phyloP scores from a whole-genome alignment of 2,329 filamentous ascomycete genomes.

The Teratosphaeria gauchensis region DNA sequence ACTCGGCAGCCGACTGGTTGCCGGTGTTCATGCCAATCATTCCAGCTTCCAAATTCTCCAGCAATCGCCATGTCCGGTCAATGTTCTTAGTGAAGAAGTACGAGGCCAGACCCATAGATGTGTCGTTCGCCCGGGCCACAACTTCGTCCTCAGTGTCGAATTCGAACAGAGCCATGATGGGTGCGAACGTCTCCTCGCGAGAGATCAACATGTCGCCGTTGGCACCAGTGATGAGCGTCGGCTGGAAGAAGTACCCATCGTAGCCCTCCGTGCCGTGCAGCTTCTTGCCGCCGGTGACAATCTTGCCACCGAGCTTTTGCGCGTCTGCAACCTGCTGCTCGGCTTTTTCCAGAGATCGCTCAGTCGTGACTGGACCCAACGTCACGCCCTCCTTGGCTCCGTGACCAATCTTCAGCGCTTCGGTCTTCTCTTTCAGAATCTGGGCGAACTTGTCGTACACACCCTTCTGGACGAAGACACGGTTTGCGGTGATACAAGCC shows the following conservation, averaged over 20 bases:
- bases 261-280: slow-evolving; percentile 30
- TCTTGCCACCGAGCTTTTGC: slow-evolving; percentile 49
- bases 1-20: slow-evolving; percentile 56
- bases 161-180: slow-evolving; percentile 52
- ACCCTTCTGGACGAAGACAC: slow-evolving; percentile 54
- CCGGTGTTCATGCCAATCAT: slow-evolving; percentile 53
- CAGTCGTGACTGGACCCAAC: slow-evolving; percentile 52
- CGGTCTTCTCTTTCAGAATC: slow-evolving; percentile 43
- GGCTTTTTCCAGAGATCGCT: slow-evolving; percentile 47
- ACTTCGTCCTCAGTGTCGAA: slow-evolving; percentile 59
- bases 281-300: slow-evolving; percentile 52
- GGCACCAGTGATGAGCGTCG: slow-evolving; percentile 53
- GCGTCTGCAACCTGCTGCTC: slow-evolving; percentile 51
- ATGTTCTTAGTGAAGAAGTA: slow-evolving; percentile 62
- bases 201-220: slow-evolving; percentile 48
- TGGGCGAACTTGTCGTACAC: slow-evolving; percentile 54
- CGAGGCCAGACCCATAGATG: slow-evolving; percentile 54
- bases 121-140: slow-evolving; percentile 50
- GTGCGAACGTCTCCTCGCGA: slow-evolving; percentile 56
- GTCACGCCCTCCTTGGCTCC: slow-evolving; percentile 48
- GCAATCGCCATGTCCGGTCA: slow-evolving; percentile 54
- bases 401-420: slow-evolving; percentile 51
- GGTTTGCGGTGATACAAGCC: slow-evolving; percentile 56
- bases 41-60: slow-evolving; percentile 59
- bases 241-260: slow-evolving; percentile 59